Percentiles rank a stretch among this genome's conserved stretches.
Evolutionary conservation across 345 rosid genomes (phyloP).

Genomic region (Eucalyptus tenuipes): DNA sequence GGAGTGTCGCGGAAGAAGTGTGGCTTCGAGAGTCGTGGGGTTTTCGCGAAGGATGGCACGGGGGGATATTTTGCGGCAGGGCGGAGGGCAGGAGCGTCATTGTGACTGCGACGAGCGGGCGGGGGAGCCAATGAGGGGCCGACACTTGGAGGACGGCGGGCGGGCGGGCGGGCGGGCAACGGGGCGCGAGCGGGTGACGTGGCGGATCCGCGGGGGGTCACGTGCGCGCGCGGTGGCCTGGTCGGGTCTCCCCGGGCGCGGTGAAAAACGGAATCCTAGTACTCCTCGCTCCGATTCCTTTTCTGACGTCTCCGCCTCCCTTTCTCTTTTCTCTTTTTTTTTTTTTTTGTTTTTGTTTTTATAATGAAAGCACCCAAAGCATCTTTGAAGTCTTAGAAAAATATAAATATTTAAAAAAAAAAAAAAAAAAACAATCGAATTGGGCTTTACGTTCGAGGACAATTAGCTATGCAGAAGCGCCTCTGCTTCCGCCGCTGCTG

Average conservation of each 20-base stretch:
- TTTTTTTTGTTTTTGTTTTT: too few relatives aligned
- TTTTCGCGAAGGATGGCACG: not conserved
- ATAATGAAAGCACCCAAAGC: not conserved
- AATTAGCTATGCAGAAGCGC: not conserved
- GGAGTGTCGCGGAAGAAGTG: not conserved
- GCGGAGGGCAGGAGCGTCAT: not conserved
- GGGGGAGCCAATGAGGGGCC: not conserved
- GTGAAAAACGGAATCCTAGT: not conserved
- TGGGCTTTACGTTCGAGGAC: not conserved
- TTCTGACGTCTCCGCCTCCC: not conserved
- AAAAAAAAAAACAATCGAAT: not conserved
- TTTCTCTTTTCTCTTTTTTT: not conserved
- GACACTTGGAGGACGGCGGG: not conserved
- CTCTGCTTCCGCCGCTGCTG: not conserved
- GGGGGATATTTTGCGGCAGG: not conserved
- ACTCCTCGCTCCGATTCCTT: not conserved
- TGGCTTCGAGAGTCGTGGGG: not conserved
- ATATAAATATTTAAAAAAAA: not conserved
- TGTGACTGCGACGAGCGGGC: not conserved
- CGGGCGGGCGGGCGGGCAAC: not conserved
- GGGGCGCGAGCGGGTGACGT: not conserved
- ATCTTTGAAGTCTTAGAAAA: not conserved
- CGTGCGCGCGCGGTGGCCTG: not conserved
- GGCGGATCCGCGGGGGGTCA: not conserved
- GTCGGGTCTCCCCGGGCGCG: too few relatives aligned